phyloP scores from a whole-genome alignment of 345 rosid genomes.

The Cardamine resedifolia region DNA sequence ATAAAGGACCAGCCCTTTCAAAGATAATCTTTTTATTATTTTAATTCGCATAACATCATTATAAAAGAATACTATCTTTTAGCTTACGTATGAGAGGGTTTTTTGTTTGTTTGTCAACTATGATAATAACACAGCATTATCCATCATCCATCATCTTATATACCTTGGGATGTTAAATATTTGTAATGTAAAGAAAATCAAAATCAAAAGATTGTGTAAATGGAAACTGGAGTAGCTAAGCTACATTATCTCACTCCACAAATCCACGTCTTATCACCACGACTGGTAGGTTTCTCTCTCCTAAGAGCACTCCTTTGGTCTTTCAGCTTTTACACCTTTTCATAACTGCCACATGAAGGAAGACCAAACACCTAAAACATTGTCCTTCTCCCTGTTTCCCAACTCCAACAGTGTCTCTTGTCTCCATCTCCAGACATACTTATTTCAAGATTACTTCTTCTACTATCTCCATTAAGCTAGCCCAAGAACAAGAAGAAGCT shows the following conservation, averaged over 20 bases:
- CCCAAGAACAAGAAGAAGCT: constrained; percentile 1
- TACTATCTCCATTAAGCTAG: not conserved
- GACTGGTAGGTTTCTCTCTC: constrained; percentile 10
- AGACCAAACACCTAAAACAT: constrained; percentile 30
- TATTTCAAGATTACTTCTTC: not conserved
- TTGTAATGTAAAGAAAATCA: constrained; percentile 9
- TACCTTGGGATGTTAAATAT: constrained; percentile 27
- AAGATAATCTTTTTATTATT: not conserved
- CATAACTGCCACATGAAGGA: constrained; percentile 42
- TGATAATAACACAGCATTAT: not conserved
- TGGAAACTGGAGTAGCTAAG: not conserved
- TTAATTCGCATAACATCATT: not conserved
- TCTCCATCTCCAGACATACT: constrained; percentile 36
- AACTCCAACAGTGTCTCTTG: constrained; percentile 34
- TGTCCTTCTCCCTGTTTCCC: constrained; percentile 31
- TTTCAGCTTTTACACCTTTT: constrained; percentile 33
- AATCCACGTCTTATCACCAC: constrained; percentile 38
- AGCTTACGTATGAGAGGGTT: constrained; percentile 16
- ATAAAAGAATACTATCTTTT: not conserved
- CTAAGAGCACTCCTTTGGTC: not conserved
- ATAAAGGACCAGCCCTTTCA: not conserved
- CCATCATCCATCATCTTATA: not conserved
- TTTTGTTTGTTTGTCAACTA: not conserved
- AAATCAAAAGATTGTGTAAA: constrained; percentile 4
- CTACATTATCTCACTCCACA: constrained; percentile 9